Base-by-base conservation (phyloP, 495 filamentous ascomycete genomes). In the Neurospora tetraspora region DNA sequence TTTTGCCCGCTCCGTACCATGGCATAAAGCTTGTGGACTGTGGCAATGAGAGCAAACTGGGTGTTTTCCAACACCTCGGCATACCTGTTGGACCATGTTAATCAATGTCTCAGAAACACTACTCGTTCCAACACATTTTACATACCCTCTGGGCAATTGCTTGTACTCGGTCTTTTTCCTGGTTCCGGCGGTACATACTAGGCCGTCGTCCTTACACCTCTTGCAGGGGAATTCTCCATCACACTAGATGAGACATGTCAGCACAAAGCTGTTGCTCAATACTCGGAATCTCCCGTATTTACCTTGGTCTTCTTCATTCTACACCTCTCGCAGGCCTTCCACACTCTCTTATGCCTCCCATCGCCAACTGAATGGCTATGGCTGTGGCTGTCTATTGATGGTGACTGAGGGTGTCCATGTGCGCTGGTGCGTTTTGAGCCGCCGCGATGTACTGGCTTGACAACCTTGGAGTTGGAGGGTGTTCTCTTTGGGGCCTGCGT, bases 221-320 rank as follows among this genome's bases (percentile, higher is more conserved):
- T 88, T 89, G 82, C 89, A 91, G 2, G 89, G 89, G 69, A 87
- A 88, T 70, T 89, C 85, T 72, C 89, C 89, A 76, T 91, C 89
- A 80, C 89, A 91, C 88, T 90, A 69, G 14, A 65, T 7, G 53
- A 65, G 53, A 65, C 53, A 34, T 34, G 53, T 65, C 53, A 65
- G 53, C 53, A 65, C 53, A 34, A 5, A 34, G 53, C 53, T 61
- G 53, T 61, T 65, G 53, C 27, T 34, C 27, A 34, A 18, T 34
- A 34, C 53, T 65, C 14, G 7, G 8, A 9, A 16, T 61, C 0
- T 65, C 53, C 27, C 53, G 27, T 65, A 65, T 65, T 68, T 80
- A 88, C 89, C 86, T 91, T 91, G 73, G 88, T 90, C 81, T 92
- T 92, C 83, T 91, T 92, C 82, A 91, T 88, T 73, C 89, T 82